Conservation (phyloP, 331 rosid species). For the Prunus yedoensis region DNA sequence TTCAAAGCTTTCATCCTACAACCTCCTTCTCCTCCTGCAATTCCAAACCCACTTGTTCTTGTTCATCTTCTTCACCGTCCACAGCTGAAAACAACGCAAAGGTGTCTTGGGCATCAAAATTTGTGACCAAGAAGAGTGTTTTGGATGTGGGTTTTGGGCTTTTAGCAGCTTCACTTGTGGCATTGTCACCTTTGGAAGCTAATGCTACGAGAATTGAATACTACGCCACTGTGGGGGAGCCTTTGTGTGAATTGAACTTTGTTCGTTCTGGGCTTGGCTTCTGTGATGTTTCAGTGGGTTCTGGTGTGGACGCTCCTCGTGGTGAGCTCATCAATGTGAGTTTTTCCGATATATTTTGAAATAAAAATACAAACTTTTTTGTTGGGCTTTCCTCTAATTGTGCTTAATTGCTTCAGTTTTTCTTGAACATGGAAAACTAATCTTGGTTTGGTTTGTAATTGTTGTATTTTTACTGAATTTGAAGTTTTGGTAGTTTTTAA, state of each 20-base stretch:
- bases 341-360: neutral
- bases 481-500: neutral
- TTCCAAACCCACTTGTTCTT: slow-evolving; percentile 12
- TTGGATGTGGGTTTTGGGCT: slow-evolving; percentile 58
- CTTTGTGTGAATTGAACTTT: slow-evolving; percentile 65
- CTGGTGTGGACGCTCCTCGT: slow-evolving; percentile 67
- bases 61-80: slow-evolving; percentile 28
- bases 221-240: slow-evolving; percentile 88
- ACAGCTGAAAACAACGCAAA: slow-evolving; percentile 22
- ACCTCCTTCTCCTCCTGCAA: slow-evolving; percentile 25
- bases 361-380: neutral
- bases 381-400: neutral
- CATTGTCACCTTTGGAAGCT: slow-evolving; percentile 68
- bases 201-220: slow-evolving; percentile 85
- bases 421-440: neutral
- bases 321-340: slow-evolving; percentile 83
- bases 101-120: slow-evolving; percentile 26
- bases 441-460: neutral
- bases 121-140: slow-evolving; percentile 32
- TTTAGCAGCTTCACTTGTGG: slow-evolving; percentile 58
- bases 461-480: neutral
- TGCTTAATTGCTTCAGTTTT: neutral
- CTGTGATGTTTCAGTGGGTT: slow-evolving; percentile 64
- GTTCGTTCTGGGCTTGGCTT: slow-evolving; percentile 85
- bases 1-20: slow-evolving; percentile 21